A percentile compares a stretch with the other conserved stretches of the same genome.
Conservation (phyloP, 257 asterid species). For the Osmanthus fragrans region DNA sequence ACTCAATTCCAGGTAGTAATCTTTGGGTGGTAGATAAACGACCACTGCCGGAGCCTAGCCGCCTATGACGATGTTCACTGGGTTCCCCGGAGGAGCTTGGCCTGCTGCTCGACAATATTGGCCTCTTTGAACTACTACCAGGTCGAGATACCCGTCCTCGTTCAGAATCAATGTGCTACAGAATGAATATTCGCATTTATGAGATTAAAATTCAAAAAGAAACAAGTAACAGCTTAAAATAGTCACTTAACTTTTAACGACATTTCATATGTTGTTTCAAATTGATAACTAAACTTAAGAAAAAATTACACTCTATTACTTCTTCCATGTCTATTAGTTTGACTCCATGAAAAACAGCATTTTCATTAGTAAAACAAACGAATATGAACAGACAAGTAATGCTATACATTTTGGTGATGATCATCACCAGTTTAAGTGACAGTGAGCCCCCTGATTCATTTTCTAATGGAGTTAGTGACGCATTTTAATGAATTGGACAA, state of each 20-base stretch:
- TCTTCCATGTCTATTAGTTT: neutral
- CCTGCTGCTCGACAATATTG: conserved; percentile 62
- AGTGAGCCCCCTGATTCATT: no score
- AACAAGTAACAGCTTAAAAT: neutral
- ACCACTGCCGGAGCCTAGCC: conserved; percentile 63
- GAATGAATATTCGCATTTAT: neutral
- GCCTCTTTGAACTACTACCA: conserved; percentile 66
- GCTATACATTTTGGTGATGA: no score
- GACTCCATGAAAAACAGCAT: no score
- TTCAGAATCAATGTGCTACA: conserved; percentile 68
- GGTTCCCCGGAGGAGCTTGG: conserved; percentile 84
- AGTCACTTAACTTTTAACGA: neutral
- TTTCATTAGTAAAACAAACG: no score
- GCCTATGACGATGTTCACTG: conserved; percentile 49
- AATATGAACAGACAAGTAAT: no score
- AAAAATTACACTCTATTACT: no score
- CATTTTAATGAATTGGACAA: no score
- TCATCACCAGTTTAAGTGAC: no score
- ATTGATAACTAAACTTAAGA: neutral
- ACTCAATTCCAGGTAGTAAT: conserved; percentile 71
- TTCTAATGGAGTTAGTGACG: no score
- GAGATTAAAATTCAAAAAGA: neutral
- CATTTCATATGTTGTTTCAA: neutral
- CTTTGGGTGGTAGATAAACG: conserved; percentile 65
- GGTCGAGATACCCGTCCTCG: conserved; percentile 62